Percentiles rank a stretch among this genome's conserved stretches.
phyloP scores from a whole-genome alignment of 352 stramenopile species.

The Chrysophaeum taylorii region DNA sequence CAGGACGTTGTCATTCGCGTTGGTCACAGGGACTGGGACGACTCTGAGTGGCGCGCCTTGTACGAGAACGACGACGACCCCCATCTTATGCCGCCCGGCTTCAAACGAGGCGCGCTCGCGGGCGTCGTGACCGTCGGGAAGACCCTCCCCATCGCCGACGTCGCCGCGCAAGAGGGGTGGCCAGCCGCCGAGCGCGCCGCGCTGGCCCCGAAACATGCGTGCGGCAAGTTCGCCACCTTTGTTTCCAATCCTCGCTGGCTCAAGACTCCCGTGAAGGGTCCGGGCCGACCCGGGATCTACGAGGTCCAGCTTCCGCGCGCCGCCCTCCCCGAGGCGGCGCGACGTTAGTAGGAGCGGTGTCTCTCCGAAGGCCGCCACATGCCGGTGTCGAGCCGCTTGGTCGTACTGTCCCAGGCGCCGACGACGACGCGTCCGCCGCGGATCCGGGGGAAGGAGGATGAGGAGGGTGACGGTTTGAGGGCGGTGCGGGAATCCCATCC shows the following conservation, averaged over 20 bases:
- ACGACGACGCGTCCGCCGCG: too few relatives aligned
- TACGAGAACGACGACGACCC: background rate
- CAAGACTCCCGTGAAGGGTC: background rate
- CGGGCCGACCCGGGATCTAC: background rate
- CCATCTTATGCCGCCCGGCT: background rate
- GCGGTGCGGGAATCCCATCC: too few relatives aligned
- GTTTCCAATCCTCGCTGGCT: background rate
- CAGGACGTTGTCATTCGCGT: conserved; percentile 47
- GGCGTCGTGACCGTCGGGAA: background rate
- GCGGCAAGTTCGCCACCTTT: background rate
- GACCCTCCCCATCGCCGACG: background rate
- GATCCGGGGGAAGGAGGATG: too few relatives aligned
- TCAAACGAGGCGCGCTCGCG: background rate
- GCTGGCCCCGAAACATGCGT: background rate
- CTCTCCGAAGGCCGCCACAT: too few relatives aligned
- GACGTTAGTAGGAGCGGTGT: too few relatives aligned
- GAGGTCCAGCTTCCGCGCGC: background rate
- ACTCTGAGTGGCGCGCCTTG: background rate
- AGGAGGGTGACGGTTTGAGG: too few relatives aligned
- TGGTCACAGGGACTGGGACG: conserved; percentile 20
- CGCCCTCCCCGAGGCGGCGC: background rate
- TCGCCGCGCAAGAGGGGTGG: background rate
- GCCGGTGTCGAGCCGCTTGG: too few relatives aligned
- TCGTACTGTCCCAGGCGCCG: too few relatives aligned
- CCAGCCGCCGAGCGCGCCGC: background rate